These are phyloP conservation scores for Sisymbrium irio DNA, from an alignment of 345 rosid genomes.

Conservation along the genomic window DNA sequence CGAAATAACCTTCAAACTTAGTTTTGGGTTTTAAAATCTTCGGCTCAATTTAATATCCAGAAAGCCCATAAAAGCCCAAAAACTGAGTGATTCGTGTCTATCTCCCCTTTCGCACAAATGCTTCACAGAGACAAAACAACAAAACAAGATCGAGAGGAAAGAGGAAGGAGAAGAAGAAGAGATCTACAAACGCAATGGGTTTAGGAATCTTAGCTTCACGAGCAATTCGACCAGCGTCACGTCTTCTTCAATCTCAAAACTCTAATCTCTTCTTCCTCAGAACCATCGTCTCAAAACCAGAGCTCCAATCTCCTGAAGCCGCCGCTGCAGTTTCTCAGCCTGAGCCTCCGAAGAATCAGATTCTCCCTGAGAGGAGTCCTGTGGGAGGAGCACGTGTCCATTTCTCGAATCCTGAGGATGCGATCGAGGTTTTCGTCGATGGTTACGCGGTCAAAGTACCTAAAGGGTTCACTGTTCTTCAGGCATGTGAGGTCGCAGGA, in stretches of 20 bases:
- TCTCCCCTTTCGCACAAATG: neutral
- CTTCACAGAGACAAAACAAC: neutral
- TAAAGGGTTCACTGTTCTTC: slow-evolving; percentile 93
- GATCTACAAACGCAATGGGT: slow-evolving; percentile 56
- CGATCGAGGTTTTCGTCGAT: slow-evolving; percentile 96
- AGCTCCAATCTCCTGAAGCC: slow-evolving; percentile 74
- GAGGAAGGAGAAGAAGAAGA: slow-evolving; percentile 9
- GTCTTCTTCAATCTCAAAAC: slow-evolving; percentile 39
- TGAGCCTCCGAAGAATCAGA: slow-evolving; percentile 52
- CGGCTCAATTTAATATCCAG: neutral
- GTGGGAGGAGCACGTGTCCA: slow-evolving; percentile 84
- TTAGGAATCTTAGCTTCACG: slow-evolving; percentile 75
- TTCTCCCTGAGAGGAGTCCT: slow-evolving; percentile 57
- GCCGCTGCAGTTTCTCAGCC: slow-evolving; percentile 43
- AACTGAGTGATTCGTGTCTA: slow-evolving; percentile 12
- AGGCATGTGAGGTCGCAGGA: slow-evolving; percentile 97
- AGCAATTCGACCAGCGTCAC: slow-evolving; percentile 44
- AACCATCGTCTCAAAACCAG: slow-evolving; percentile 65
- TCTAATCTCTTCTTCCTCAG: slow-evolving; percentile 49
- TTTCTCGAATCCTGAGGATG: slow-evolving; percentile 83
- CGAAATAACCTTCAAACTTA: neutral
- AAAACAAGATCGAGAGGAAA: slow-evolving; percentile 22
- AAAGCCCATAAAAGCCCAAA: slow-evolving; percentile 20
- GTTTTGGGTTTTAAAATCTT: neutral
- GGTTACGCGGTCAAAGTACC: slow-evolving; percentile 93